Conservation (phyloP, 2,329 filamentous ascomycete species). For the Pseudocercospora fijiensis region DNA sequence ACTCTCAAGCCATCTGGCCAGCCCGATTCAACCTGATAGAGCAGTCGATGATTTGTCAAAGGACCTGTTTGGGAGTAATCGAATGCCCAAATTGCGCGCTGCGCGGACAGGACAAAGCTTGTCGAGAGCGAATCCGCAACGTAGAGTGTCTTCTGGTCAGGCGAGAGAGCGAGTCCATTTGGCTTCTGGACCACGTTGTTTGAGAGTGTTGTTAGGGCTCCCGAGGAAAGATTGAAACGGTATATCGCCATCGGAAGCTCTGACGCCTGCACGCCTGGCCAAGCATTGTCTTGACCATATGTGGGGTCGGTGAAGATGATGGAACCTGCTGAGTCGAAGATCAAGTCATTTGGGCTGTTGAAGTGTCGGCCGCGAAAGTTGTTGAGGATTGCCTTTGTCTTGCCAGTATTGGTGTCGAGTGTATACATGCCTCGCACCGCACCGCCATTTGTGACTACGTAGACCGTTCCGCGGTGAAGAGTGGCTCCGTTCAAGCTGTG, state of each 20-base stretch:
- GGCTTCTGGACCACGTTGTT: slow-evolving; percentile 44
- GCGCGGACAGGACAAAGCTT: slow-evolving; percentile 12
- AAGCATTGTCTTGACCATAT: slow-evolving; percentile 44
- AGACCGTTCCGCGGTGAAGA: slow-evolving; percentile 26
- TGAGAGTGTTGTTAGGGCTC: slow-evolving; percentile 54
- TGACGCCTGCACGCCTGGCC: slow-evolving; percentile 54
- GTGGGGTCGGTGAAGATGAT: slow-evolving; percentile 35
- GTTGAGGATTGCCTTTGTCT: slow-evolving; percentile 49
- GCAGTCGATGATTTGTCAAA: slow-evolving; percentile 35
- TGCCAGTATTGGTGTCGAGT: slow-evolving; percentile 9
- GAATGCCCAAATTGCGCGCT: slow-evolving; percentile 45
- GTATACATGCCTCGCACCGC: slow-evolving; percentile 27
- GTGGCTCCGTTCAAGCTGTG: slow-evolving; percentile 32
- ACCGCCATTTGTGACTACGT: slow-evolving; percentile 30
- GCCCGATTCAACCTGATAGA: slow-evolving; percentile 42
- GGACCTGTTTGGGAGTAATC: slow-evolving; percentile 19
- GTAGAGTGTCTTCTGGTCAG: slow-evolving; percentile 30
- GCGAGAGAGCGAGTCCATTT: slow-evolving; percentile 30
- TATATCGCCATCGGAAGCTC: slow-evolving; percentile 60
- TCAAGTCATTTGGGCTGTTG: slow-evolving; percentile 60
- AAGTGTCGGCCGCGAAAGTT: slow-evolving; percentile 62
- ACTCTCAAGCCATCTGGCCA: slow-evolving; percentile 28
- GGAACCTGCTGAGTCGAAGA: slow-evolving; percentile 48
- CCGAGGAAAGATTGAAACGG: slow-evolving; percentile 52
- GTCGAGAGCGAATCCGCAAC: slow-evolving; percentile 30